A percentile compares a stretch with the other conserved stretches of the same genome.
Evolutionary conservation across 176 grass and related monocot species (phyloP).

Genomic region (Oryza meyeriana): DNA sequence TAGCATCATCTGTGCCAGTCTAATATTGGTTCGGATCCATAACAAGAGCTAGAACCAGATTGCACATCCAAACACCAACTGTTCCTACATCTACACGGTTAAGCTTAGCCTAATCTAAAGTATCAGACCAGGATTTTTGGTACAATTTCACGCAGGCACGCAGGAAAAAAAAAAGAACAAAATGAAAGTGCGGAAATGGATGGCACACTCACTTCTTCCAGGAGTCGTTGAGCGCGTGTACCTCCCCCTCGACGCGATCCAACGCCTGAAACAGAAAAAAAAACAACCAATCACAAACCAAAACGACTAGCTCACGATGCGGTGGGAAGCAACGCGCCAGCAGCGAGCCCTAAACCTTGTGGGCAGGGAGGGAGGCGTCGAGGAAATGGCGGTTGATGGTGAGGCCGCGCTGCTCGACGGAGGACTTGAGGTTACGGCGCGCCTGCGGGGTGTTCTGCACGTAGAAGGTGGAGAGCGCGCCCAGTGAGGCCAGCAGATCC

Average conservation of each 20-base stretch:
- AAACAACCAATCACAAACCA: neutral
- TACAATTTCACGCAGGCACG: constrained; percentile 10
- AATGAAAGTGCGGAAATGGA: neutral
- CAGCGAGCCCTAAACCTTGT: constrained; percentile 40
- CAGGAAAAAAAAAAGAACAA: neutral
- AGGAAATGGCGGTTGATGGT: constrained; percentile 95
- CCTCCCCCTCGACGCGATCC: constrained; percentile 86
- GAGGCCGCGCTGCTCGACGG: constrained; percentile 83
- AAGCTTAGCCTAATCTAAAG: neutral
- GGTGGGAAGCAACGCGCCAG: neutral
- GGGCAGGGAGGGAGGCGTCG: constrained; percentile 71
- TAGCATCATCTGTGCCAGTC: neutral
- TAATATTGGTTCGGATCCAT: neutral
- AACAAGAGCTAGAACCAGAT: neutral
- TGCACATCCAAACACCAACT: neutral
- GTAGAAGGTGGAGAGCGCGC: constrained; percentile 89
- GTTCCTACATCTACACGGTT: neutral
- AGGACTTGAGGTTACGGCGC: constrained; percentile 94
- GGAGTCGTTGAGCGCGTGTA: constrained; percentile 65
- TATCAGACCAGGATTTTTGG: neutral
- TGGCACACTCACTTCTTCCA: constrained; percentile 71
- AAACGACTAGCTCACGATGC: neutral
- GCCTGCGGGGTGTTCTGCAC: constrained; percentile 83
- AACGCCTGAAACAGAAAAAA: constrained; percentile 51
- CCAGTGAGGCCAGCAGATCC: constrained; percentile 86